Conservation (phyloP, 805 yeast species). For the Hanseniaspora jakobsenii region DNA sequence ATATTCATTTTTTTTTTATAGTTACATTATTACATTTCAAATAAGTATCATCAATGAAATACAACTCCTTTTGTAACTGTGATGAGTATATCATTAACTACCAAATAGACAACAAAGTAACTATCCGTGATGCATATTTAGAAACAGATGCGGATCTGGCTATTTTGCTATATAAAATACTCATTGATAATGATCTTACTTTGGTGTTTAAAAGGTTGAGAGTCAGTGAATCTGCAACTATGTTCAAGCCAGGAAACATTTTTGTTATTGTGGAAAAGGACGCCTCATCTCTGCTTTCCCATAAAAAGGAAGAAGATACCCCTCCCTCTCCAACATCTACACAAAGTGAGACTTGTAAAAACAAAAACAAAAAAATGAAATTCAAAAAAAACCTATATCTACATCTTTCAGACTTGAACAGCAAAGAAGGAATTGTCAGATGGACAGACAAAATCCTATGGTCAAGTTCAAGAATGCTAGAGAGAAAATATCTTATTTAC, state of each 20-base stretch:
- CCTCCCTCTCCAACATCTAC: neutral
- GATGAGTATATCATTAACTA: neutral
- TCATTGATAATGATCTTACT: conserved; percentile 45
- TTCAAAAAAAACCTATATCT: too few relatives aligned
- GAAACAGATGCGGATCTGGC: conserved; percentile 77
- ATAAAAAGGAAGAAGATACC: too few relatives aligned
- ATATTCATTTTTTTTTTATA: too few relatives aligned
- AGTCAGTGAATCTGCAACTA: neutral
- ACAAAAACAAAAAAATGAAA: conserved; percentile 56
- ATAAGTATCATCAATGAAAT: too few relatives aligned
- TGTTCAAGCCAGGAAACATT: neutral
- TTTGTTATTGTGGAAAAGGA: conserved; percentile 8
- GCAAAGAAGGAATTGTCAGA: conserved; percentile 43
- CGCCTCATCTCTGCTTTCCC: too few relatives aligned
- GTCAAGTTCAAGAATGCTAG: conserved; percentile 77
- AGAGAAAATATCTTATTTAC: conserved; percentile 70
- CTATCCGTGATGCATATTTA: conserved; percentile 39
- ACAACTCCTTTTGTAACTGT: neutral
- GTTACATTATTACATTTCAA: too few relatives aligned
- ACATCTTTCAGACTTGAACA: conserved; percentile 5
- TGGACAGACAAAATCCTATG: conserved; percentile 97
- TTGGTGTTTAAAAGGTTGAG: conserved; percentile 49
- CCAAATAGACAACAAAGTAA: conserved; percentile 5
- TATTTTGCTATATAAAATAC: conserved; percentile 60
- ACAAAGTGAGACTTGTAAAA: conserved; percentile 33